phyloP scores from a whole-genome alignment of 2,329 filamentous ascomycete species.

The Aphanocladium album region DNA sequence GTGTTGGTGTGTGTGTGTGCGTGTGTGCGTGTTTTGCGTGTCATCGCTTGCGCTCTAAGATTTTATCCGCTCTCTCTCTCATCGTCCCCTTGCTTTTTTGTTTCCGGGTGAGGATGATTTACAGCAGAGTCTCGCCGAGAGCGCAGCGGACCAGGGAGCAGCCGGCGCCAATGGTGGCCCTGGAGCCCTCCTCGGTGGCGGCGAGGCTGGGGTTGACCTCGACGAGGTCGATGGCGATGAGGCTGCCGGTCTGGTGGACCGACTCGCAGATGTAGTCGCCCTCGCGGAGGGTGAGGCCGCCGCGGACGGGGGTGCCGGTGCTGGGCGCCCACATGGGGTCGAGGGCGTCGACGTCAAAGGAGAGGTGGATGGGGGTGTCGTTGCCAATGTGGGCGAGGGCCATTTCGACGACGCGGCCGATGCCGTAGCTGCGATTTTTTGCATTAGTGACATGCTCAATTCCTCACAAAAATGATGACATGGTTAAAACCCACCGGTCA shows the following conservation, averaged over 20 bases:
- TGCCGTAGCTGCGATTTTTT: conserved; percentile 62
- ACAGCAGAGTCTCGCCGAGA: conserved; percentile 85
- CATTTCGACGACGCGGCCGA: conserved; percentile 96
- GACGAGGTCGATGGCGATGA: conserved; percentile 76
- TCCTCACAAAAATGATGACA: too few species aligned
- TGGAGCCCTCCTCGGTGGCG: conserved; percentile 58
- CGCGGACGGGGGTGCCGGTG: conserved; percentile 90
- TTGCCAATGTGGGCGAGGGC: conserved; percentile 91
- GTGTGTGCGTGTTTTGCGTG: too few species aligned
- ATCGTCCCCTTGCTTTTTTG: not conserved
- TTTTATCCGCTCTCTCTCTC: not conserved
- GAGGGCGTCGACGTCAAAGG: conserved; percentile 93
- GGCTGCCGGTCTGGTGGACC: conserved; percentile 72
- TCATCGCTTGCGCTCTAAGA: conserved; percentile 5
- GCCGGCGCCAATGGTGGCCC: conserved; percentile 84
- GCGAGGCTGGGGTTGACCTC: conserved; percentile 75
- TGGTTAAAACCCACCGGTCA: conserved; percentile 71
- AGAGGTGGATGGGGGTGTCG: conserved; percentile 94
- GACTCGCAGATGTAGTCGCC: conserved; percentile 95
- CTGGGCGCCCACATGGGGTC: conserved; percentile 96
- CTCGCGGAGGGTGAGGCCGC: conserved; percentile 87
- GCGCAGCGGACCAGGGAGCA: conserved; percentile 89
- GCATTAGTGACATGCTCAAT: not conserved
- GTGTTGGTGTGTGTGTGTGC: too few species aligned
- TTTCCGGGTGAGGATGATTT: conserved; percentile 5